Conservation (phyloP, 495 filamentous ascomycete genomes). For the Trichoderma virens region DNA sequence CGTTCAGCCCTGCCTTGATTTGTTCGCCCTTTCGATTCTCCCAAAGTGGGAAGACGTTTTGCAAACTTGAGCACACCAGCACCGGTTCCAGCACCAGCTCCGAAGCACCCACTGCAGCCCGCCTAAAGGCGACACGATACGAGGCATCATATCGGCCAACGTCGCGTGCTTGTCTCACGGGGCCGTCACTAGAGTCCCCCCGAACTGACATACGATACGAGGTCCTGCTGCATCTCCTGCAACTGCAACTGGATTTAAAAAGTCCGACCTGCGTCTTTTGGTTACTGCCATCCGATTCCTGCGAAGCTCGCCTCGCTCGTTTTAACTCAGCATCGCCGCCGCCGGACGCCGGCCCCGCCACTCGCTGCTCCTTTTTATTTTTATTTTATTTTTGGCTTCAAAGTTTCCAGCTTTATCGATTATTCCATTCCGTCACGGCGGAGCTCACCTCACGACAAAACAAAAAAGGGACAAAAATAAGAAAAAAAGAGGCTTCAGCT, state of each 20-base stretch:
- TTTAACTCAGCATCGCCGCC: too few relatives aligned
- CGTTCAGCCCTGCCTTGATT: not conserved
- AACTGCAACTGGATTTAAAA: not conserved
- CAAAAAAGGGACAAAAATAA: not conserved
- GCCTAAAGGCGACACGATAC: not conserved
- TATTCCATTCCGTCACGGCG: not conserved
- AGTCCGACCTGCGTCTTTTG: not conserved
- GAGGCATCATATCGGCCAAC: constrained; percentile 4
- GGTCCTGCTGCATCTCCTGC: not conserved
- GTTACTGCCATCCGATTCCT: too few relatives aligned
- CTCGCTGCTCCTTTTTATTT: not conserved
- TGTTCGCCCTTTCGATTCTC: too few relatives aligned
- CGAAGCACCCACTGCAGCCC: not conserved
- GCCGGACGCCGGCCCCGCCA: not conserved
- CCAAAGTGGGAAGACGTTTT: too few relatives aligned
- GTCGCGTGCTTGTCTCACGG: constrained; percentile 7
- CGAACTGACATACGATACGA: not conserved
- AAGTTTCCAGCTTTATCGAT: not conserved
- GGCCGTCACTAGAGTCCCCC: not conserved
- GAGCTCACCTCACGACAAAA: not conserved
- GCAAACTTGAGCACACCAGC: not conserved
- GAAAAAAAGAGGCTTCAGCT: not conserved
- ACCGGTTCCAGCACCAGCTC: not conserved
- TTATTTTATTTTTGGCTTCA: not conserved
- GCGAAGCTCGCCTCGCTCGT: too few relatives aligned